These are phyloP conservation scores for Picea sitchensis DNA, from an alignment of 75 land plant species.

Conservation along the genomic window DNA sequence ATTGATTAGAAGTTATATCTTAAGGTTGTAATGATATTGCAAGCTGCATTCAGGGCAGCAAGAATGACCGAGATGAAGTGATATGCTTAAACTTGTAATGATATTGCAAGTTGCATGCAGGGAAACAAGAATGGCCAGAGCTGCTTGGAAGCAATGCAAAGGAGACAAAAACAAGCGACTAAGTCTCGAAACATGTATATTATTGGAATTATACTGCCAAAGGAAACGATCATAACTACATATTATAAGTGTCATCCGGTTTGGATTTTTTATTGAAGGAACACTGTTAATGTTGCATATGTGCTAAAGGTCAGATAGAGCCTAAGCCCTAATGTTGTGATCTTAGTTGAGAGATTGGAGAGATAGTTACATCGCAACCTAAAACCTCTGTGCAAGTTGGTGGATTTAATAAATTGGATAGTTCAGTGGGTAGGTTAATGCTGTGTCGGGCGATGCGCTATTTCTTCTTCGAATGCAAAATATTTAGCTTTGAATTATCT, in stretches of 20 bases:
- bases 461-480: too few relatives aligned
- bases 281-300: not conserved
- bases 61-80: slow-evolving; percentile 9
- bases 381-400: too few relatives aligned
- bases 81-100: too few relatives aligned
- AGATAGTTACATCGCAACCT: too few relatives aligned
- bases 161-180: slow-evolving; percentile 25
- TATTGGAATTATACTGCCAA: slow-evolving; percentile 11
- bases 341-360: too few relatives aligned
- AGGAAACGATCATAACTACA: slow-evolving; percentile 19
- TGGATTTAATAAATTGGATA: too few relatives aligned
- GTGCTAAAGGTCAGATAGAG: slow-evolving; percentile 3
- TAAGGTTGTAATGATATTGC: too few relatives aligned
- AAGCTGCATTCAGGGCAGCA: not conserved
- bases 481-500: too few relatives aligned
- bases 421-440: too few relatives aligned
- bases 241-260: slow-evolving; percentile 26
- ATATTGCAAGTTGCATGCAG: not conserved
- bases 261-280: slow-evolving; percentile 12
- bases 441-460: too few relatives aligned
- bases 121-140: slow-evolving; percentile 23
- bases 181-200: slow-evolving; percentile 15
- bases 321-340: not conserved
- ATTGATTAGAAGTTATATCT: too few relatives aligned
- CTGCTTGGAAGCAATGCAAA: slow-evolving; percentile 23